phyloP scores from a whole-genome alignment of 345 rosid species.

The Sisymbrium altissimum region DNA sequence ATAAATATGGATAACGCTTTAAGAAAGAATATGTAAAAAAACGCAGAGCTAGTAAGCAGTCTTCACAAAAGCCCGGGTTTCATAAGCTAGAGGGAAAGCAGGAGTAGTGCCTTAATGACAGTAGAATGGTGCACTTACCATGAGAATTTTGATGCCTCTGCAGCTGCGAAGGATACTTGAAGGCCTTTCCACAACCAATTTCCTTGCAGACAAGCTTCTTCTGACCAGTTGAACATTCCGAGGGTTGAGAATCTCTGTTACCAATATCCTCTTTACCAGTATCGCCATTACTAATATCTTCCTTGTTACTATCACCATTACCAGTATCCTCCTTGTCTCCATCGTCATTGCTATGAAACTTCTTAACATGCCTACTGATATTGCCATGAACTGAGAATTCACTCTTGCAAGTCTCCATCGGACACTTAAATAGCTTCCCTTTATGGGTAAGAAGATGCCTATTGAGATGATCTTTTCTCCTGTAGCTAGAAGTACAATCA shows the following conservation, averaged over 20 bases:
- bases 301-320: background rate
- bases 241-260: slow-evolving; percentile 4
- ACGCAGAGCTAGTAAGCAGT: too few species aligned
- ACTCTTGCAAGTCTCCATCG: slow-evolving; percentile 47
- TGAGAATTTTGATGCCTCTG: slow-evolving; percentile 72
- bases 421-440: slow-evolving; percentile 75
- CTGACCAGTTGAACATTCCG: slow-evolving; percentile 12
- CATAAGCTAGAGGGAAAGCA: too few species aligned
- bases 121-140: slow-evolving; percentile 42
- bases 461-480: slow-evolving; percentile 86
- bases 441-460: slow-evolving; percentile 72
- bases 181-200: slow-evolving; percentile 76
- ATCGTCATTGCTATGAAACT: slow-evolving; percentile 34
- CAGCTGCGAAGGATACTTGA: slow-evolving; percentile 57
- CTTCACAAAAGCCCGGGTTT: too few species aligned
- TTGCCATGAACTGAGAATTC: slow-evolving; percentile 55
- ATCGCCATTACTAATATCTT: background rate
- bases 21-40: too few species aligned
- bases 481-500: slow-evolving; percentile 66
- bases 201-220: slow-evolving; percentile 59
- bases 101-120: background rate
- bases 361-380: slow-evolving; percentile 57
- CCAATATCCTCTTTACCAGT: too few species aligned
- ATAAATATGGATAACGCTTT: background rate
- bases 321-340: background rate